Evolutionary conservation across 2,329 filamentous ascomycete genomes (phyloP).

Genomic region (Neofusicoccum laricinum): DNA sequence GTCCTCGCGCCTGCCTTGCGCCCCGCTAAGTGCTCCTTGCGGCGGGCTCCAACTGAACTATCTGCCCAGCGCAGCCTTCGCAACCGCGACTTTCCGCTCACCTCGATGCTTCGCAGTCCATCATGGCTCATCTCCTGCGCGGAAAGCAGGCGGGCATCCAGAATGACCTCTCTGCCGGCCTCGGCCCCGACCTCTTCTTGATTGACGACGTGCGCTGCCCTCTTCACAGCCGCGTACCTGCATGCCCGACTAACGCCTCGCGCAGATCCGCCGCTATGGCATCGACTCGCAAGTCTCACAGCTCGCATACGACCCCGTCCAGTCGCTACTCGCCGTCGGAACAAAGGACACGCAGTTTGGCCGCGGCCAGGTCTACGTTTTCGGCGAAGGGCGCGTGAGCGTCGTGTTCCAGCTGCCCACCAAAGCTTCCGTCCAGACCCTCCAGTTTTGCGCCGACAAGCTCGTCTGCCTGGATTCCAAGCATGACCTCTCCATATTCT

Average conservation of each 20-base stretch:
- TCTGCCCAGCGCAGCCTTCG: neutral
- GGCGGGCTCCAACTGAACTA: neutral
- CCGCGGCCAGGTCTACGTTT: slow-evolving; percentile 82
- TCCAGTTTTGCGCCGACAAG: slow-evolving; percentile 85
- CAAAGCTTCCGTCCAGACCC: slow-evolving; percentile 68
- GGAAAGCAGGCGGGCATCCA: slow-evolving; percentile 92
- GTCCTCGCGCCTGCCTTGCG: slow-evolving; percentile 5
- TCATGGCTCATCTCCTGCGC: slow-evolving; percentile 83
- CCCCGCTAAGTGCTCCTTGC: slow-evolving; percentile 12
- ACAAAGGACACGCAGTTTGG: slow-evolving; percentile 86
- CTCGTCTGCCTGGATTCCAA: slow-evolving; percentile 80
- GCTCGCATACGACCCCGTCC: slow-evolving; percentile 87
- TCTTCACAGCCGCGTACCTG: slow-evolving; percentile 23
- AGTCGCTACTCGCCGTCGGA: slow-evolving; percentile 88
- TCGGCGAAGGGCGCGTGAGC: slow-evolving; percentile 77
- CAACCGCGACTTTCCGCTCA: neutral
- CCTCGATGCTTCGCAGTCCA: slow-evolving; percentile 17
- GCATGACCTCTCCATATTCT: slow-evolving; percentile 82
- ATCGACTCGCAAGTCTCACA: slow-evolving; percentile 67
- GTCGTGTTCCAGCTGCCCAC: slow-evolving; percentile 70
- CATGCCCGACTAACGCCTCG: slow-evolving; percentile 19
- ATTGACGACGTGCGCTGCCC: slow-evolving; percentile 68
- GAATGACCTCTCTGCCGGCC: slow-evolving; percentile 81
- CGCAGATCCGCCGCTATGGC: slow-evolving; percentile 68
- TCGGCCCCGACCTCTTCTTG: slow-evolving; percentile 73